phyloP scores from a whole-genome alignment of 1,139 yeast genomes.

The Debaryomycetaceae sp. region DNA sequence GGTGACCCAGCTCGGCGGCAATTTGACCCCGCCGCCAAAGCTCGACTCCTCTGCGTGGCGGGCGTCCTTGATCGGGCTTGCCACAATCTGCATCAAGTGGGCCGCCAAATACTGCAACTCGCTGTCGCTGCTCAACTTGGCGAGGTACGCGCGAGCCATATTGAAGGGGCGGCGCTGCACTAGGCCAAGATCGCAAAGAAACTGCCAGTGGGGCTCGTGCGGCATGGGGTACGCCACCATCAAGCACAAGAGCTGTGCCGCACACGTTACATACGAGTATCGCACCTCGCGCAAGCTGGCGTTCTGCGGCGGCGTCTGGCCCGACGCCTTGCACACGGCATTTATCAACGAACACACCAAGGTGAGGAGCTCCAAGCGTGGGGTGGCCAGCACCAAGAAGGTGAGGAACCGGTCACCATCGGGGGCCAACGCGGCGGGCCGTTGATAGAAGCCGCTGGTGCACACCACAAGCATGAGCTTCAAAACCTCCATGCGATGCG shows the following conservation, averaged over 20 bases:
- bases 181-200: background rate
- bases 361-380: conserved; percentile 45
- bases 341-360: conserved; percentile 71
- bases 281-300: conserved; percentile 40
- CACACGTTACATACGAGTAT: conserved; percentile 48
- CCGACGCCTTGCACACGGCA: conserved; percentile 39
- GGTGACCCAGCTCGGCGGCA: conserved; percentile 46
- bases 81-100: conserved; percentile 44
- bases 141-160: conserved; percentile 47
- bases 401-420: conserved; percentile 59
- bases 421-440: conserved; percentile 39
- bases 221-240: conserved; percentile 69
- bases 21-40: background rate
- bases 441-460: conserved; percentile 57
- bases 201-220: background rate
- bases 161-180: conserved; percentile 27
- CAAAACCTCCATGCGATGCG: conserved; percentile 65
- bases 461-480: conserved; percentile 58
- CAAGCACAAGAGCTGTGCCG: conserved; percentile 59
- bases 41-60: conserved; percentile 13
- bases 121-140: conserved; percentile 48
- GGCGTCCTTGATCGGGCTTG: conserved; percentile 33
- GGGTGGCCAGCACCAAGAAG: conserved; percentile 49
- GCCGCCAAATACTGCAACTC: conserved; percentile 48
- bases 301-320: background rate